phyloP scores from a whole-genome alignment of 768 basidiomycete species.

The Galerina sulciceps region DNA sequence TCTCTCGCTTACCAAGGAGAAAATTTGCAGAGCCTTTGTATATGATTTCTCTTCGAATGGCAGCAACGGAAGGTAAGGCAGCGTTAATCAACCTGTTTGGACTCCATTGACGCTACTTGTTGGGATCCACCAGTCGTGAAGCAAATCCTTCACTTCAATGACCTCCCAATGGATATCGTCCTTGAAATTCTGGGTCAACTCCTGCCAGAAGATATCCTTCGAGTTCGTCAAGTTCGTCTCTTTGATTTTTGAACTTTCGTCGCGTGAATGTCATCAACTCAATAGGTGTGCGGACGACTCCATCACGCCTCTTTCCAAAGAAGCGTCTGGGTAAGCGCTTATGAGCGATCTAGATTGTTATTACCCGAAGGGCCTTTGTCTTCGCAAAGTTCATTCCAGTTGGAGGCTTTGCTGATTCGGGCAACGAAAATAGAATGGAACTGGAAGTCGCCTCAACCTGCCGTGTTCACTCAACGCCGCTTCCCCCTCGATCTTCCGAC shows the following conservation, averaged over 20 bases:
- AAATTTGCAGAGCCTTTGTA: background rate
- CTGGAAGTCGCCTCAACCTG: conserved; percentile 18
- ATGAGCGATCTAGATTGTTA: conserved; percentile 18
- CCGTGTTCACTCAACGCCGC: conserved; percentile 10
- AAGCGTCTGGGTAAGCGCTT: conserved; percentile 24
- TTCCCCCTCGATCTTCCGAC: conserved; percentile 24
- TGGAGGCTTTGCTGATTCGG: conserved; percentile 22
- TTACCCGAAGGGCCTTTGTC: conserved; percentile 21
- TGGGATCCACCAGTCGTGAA: background rate
- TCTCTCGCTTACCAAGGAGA: background rate
- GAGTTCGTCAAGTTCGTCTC: conserved; percentile 20
- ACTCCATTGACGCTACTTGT: background rate
- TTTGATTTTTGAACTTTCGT: background rate
- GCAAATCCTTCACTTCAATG: background rate
- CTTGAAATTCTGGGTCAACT: conserved; percentile 26
- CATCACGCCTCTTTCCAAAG: conserved; percentile 19
- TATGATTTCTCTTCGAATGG: no score
- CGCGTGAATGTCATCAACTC: background rate
- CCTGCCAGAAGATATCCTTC: conserved; percentile 18
- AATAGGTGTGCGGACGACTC: conserved; percentile 21
- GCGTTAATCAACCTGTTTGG: background rate
- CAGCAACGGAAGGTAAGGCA: background rate
- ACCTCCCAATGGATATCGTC: conserved; percentile 23
- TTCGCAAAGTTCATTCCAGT: conserved; percentile 15
- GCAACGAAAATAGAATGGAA: conserved; percentile 19